A percentile compares a stretch with the other conserved stretches of the same genome.
Conservation (phyloP, 768 basidiomycete genomes). For the Leccinum longicurvipes region DNA sequence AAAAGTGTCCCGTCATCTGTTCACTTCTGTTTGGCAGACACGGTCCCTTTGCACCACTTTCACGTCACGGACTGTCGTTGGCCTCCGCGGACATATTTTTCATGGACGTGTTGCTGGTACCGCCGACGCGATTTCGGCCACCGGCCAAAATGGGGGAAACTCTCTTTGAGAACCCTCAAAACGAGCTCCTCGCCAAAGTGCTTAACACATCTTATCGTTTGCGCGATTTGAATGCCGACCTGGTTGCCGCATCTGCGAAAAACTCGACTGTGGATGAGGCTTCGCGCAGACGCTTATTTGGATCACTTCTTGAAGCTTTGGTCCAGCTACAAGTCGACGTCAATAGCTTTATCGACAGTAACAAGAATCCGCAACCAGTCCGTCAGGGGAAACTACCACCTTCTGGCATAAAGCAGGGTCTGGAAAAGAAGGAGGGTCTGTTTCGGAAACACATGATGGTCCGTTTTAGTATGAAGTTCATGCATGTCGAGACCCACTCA, state of each 20-base stretch:
- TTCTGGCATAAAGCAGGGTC: slow-evolving; percentile 88
- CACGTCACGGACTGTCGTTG: slow-evolving; percentile 55
- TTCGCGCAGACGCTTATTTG: slow-evolving; percentile 55
- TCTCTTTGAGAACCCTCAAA: slow-evolving; percentile 95
- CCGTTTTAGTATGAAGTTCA: slow-evolving; percentile 22
- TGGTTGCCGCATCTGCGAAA: slow-evolving; percentile 63
- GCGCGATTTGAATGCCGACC: slow-evolving; percentile 68
- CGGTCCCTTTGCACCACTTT: slow-evolving; percentile 71
- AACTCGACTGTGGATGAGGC: slow-evolving; percentile 48
- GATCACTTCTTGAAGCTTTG: slow-evolving; percentile 70
- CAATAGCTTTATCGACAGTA: slow-evolving; percentile 96
- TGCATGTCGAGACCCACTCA: neutral
- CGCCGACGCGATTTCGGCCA: slow-evolving; percentile 95
- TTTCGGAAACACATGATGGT: slow-evolving; percentile 99
- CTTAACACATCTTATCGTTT: slow-evolving; percentile 77
- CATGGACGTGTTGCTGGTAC: slow-evolving; percentile 85
- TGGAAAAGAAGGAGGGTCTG: slow-evolving; percentile 98
- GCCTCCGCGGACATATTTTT: slow-evolving; percentile 97
- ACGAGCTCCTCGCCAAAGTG: slow-evolving; percentile 80
- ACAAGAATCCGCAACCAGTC: slow-evolving; percentile 86
- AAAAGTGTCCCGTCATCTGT: slow-evolving; percentile 78
- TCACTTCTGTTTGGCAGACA: slow-evolving; percentile 90
- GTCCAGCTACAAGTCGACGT: slow-evolving; percentile 92
- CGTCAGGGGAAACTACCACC: slow-evolving; percentile 89
- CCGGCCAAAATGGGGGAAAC: slow-evolving; percentile 88